These are phyloP conservation scores for Cladophialophora chaetospira DNA, from an alignment of 2,329 filamentous ascomycete species.

Conservation along the genomic window DNA sequence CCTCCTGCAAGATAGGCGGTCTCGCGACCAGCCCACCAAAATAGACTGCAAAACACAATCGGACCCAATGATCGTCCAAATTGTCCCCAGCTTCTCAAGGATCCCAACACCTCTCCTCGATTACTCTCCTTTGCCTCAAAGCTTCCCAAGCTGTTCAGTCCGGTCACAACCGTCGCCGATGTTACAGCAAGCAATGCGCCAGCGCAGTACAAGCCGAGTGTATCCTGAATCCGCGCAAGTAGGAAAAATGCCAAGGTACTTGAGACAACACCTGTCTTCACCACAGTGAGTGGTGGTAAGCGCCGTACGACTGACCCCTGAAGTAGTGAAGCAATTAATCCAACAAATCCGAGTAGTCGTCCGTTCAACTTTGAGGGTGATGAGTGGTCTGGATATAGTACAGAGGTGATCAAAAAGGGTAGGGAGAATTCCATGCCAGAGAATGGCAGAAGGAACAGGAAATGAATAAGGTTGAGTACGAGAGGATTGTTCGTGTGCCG, in stretches of 20 bases:
- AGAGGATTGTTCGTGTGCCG: constrained; percentile 74
- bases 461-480: constrained; percentile 81
- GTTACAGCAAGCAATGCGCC: constrained; percentile 85
- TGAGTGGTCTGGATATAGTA: constrained; percentile 75
- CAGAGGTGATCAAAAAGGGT: constrained; percentile 89
- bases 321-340: constrained; percentile 85
- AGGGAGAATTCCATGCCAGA: constrained; percentile 97
- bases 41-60: constrained; percentile 87
- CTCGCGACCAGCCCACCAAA: constrained; percentile 96
- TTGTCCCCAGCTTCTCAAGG: constrained; percentile 79
- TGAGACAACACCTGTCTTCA: constrained; percentile 75
- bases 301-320: constrained; percentile 90
- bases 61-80: constrained; percentile 84
- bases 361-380: constrained; percentile 73
- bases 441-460: constrained; percentile 93
- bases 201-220: constrained; percentile 74
- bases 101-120: constrained; percentile 82
- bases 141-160: constrained; percentile 86
- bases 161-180: constrained; percentile 91
- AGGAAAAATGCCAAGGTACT: constrained; percentile 80
- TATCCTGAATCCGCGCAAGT: constrained; percentile 68
- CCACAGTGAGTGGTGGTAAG: constrained; percentile 75
- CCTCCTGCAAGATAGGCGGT: constrained; percentile 81
- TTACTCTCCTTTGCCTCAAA: constrained; percentile 82
- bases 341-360: constrained; percentile 83